Evolutionary conservation across 2,329 filamentous ascomycete genomes (phyloP), one percentile per base, ranked within the genome.

Genomic region (Aspergillus sp.): DNA sequence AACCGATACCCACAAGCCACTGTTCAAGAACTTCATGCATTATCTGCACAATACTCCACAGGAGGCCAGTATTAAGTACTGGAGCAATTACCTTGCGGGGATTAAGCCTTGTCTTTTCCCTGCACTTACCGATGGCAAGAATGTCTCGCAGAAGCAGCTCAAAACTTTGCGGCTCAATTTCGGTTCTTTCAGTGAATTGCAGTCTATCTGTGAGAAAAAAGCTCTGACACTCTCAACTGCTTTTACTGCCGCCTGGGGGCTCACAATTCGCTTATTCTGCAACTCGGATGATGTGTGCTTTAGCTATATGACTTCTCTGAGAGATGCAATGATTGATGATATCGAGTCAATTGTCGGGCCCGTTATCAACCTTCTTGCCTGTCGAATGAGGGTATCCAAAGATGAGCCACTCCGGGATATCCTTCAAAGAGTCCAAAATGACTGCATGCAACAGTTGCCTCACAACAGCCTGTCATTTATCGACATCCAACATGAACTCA

Each of bases 221-320:
- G 76, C 76, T 4, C 69, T 82, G 17, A 84, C 81, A 0, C 55
- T 82, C 2, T 76, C 81, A 2, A 82, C 81, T 57, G 74, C 76
- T 0, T 78, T 93, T 3, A 89, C 96, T 71, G 87, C 89, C 3
- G 79, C 87, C 2, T 96, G 93, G 89, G 76, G 86, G 0, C 79
- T 84, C 1, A 85, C 86, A 0, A 75, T 96, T 1, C 81, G 83
- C 17, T 78, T 78, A 33, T 74, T 82, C 62, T 85, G 85, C 0
- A 80, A 91, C 7, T 91, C 91, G 0, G 77, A 95, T 17, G 83
- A 97, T 14, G 82, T 91, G 0, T 78, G 73, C 17, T 82, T 82
- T 61, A 77, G 77, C 11, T 81, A 80, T 59, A 73, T 79, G 49
- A 62, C 72, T 6, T 75, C 73, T 1, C 70, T 77, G 14, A 65